Base-by-base conservation (phyloP, 139 green algal genomes). In the Dunaliella primolecta region DNA sequence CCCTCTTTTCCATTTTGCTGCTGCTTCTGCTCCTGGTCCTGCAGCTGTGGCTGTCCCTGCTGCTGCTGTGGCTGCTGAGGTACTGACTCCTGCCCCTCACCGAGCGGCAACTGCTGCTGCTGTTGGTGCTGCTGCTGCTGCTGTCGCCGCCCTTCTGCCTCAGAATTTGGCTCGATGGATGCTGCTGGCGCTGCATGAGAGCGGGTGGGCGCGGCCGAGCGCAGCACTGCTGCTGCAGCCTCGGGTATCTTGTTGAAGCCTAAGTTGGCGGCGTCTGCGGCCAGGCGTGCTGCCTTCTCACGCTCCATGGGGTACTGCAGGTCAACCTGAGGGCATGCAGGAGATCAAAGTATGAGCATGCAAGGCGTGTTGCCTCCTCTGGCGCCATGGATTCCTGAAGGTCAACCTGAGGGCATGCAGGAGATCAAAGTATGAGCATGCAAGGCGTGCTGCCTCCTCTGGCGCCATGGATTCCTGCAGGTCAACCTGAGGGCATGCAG, bases 351-450 rank as follows among this genome's bases (percentile, higher is more conserved):
- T n/a, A n/a, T n/a, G n/a, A n/a, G n/a, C n/a, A n/a, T n/a, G 64
- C 81, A 15, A 75, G 31, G 34, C 55, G 79, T 57, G 80, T 36
- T 75, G 46, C 83, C 34, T 82, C 74, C 27, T 80, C 77, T 64
- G 20, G 0, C 84, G 83, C 32, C 0, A 88, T 71, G 1, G 94
- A 93, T 82, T 95, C 96, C 78, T 89, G 64, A n/a, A 97, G 88
- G 34, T 97, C 94, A 36, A 95, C 88, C 86, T 95, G 85, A 7
- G 46, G 46, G 46, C 7, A 64, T 15, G 15, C 7, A 15, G 7
- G 46, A 25, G 46, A 64, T 64, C 46, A 64, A 15, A n/a, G n/a
- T n/a, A n/a, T n/a, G n/a, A n/a, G n/a, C n/a, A n/a, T n/a, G 64
- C 81, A 15, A 75, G 31, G 34, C 55, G 79, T 57, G 80, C 46